These are phyloP conservation scores for Scheffersomyces insectosa DNA, from an alignment of 1,139 yeast genomes.

Conservation along the genomic window DNA sequence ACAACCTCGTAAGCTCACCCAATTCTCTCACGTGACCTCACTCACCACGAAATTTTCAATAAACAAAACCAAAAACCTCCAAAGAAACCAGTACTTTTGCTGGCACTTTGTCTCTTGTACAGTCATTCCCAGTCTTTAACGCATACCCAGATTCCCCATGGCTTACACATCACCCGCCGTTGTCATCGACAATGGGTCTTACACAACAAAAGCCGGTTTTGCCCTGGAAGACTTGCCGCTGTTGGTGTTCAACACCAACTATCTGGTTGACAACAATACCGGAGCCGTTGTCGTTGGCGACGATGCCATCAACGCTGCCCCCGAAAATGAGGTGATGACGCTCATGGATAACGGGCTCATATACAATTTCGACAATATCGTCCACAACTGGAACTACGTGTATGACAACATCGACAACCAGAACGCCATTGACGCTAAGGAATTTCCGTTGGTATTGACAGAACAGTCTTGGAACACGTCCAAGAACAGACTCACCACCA, in stretches of 20 bases:
- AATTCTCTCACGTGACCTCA: no score
- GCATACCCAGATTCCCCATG: slow-evolving; percentile 15
- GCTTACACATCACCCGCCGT: slow-evolving; percentile 53
- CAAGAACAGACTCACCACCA: slow-evolving; percentile 50
- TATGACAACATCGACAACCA: slow-evolving; percentile 50
- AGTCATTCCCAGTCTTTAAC: not conserved
- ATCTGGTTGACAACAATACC: slow-evolving; percentile 36
- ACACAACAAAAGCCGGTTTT: slow-evolving; percentile 68
- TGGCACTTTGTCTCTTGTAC: not conserved
- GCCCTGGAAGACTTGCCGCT: slow-evolving; percentile 67
- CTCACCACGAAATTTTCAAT: slow-evolving; percentile 2
- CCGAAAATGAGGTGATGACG: slow-evolving; percentile 57
- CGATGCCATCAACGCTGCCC: slow-evolving; percentile 48
- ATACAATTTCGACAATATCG: slow-evolving; percentile 64
- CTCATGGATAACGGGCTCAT: slow-evolving; percentile 64
- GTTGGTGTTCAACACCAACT: slow-evolving; percentile 57
- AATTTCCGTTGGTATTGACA: slow-evolving; percentile 64
- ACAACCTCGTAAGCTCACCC: not conserved
- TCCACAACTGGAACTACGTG: slow-evolving; percentile 59
- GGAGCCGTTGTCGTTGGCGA: slow-evolving; percentile 42
- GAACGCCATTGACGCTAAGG: slow-evolving; percentile 46
- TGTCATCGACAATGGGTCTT: slow-evolving; percentile 70
- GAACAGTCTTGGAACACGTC: slow-evolving; percentile 64
- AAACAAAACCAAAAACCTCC: slow-evolving; percentile 4
- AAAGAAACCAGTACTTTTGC: not conserved